phyloP scores from a whole-genome alignment of 2,329 filamentous ascomycete genomes.

The Furcasterigmium sp. region DNA sequence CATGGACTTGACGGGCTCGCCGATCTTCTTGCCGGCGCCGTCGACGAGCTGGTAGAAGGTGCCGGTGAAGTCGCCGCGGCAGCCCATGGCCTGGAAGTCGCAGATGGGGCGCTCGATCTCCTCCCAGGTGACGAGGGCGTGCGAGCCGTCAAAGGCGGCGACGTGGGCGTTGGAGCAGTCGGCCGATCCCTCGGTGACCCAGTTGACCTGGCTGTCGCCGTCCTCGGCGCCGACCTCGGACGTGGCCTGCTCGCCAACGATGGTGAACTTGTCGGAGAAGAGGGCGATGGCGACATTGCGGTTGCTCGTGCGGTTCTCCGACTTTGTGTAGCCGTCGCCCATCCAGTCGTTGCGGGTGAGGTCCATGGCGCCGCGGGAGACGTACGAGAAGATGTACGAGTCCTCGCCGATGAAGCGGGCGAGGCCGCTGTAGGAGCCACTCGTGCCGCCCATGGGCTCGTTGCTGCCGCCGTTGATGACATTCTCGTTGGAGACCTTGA shows the following conservation, averaged over 20 bases:
- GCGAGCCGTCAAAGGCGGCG: conserved; percentile 45
- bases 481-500: conserved; percentile 59
- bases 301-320: conserved; percentile 47
- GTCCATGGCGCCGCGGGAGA: conserved; percentile 52
- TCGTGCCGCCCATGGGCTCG: conserved; percentile 58
- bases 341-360: conserved; percentile 52
- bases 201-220: conserved; percentile 55
- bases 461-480: conserved; percentile 53
- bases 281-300: conserved; percentile 55
- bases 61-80: conserved; percentile 51
- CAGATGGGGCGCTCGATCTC: conserved; percentile 52
- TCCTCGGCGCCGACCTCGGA: conserved; percentile 45
- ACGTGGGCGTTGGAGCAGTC: conserved; percentile 56
- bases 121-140: conserved; percentile 56
- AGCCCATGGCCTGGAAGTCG: conserved; percentile 53
- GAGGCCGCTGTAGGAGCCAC: conserved; percentile 55
- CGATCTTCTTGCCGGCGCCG: conserved; percentile 44
- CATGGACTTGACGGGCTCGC: conserved; percentile 39
- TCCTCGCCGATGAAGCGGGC: conserved; percentile 45
- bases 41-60: conserved; percentile 55
- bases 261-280: conserved; percentile 53
- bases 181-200: conserved; percentile 44
- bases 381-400: conserved; percentile 58
- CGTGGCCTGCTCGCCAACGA: conserved; percentile 46
- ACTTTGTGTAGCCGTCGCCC: conserved; percentile 47